A percentile compares a stretch with the other conserved stretches of the same genome.
These are phyloP conservation scores for Entelexis sorbosivorans DNA, from an alignment of 1,139 yeast genomes.

Conservation along the genomic window DNA sequence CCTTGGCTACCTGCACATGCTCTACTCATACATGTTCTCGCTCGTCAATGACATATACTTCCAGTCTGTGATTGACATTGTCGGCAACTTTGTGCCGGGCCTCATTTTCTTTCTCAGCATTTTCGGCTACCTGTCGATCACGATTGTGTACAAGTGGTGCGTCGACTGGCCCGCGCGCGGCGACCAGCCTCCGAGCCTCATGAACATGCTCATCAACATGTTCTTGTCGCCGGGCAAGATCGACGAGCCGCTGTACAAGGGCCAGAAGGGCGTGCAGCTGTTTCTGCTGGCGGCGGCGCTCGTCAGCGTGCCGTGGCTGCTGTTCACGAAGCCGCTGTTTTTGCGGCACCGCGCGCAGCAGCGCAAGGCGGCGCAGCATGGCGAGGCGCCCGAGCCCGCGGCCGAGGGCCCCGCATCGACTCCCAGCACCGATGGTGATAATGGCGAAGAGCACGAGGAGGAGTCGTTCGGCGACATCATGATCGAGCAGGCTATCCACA, in stretches of 20 bases:
- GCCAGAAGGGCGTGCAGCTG: conserved; percentile 73
- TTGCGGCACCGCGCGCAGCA: conserved; percentile 37
- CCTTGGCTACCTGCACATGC: conserved; percentile 93
- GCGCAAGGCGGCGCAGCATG: not conserved
- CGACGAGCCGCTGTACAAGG: conserved; percentile 71
- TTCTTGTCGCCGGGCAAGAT: conserved; percentile 85
- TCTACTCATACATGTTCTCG: conserved; percentile 77
- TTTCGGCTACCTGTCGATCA: conserved; percentile 76
- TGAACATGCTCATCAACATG: conserved; percentile 94
- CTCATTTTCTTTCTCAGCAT: conserved; percentile 88
- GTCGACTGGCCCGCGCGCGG: conserved; percentile 76
- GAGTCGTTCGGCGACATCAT: conserved; percentile 83
- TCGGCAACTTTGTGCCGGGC: conserved; percentile 93
- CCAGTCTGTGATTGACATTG: conserved; percentile 66
- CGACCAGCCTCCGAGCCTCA: conserved; percentile 78
- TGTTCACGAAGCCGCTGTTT: conserved; percentile 72
- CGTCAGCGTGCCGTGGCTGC: conserved; percentile 88
- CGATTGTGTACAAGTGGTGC: conserved; percentile 88
- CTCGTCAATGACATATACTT: conserved; percentile 69
- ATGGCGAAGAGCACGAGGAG: conserved; percentile 29
- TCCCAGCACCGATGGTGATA: conserved; percentile 17
- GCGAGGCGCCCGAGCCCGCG: conserved; percentile 4
- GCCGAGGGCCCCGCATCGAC: too few species aligned
- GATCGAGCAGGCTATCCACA: conserved; percentile 95
- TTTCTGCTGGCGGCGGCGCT: conserved; percentile 64